Evolutionary conservation across 2,329 filamentous ascomycete genomes (phyloP), one percentile per base, ranked within the genome.

Genomic region (Diplodia seriata): DNA sequence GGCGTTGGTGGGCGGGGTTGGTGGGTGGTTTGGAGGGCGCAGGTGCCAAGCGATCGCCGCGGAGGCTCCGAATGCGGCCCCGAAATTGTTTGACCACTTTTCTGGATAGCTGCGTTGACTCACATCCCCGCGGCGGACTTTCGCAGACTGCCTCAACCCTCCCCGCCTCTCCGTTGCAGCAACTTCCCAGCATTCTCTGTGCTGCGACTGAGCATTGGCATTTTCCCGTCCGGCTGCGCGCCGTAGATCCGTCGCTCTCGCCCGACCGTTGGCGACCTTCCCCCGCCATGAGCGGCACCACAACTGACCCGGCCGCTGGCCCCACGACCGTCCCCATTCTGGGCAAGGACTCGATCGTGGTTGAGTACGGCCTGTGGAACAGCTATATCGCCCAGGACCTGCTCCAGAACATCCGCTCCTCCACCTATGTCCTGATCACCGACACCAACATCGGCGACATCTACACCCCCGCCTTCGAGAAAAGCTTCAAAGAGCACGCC

Each of bases 381-480:
- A 86, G 86, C 76, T 95, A 91, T 77, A 89, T 98, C 70, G 89
- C 90, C 65, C 82, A 89, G 72, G 94, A 99, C 80, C 85, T 99
- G 68, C 84, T 98, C 70, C 81, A 85, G 67, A 91, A 90, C 77
- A 84, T 95, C 69, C 81, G 86, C 62, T 95, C 94, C 23, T 96
- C 93, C 20, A 98, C 94, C 70, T 99, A 98, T 78, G 91, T 98
- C 68, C 89, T 99, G 70, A 92, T 99, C 75, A 98, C 95, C 79
- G 95, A 99, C 81, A 97, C 94, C 55, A 98, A 98, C 77, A 87
- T 99, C 70, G 87, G 87, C 70, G 85, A 90, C 26, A 86, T 90
- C 73, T 98, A 98, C 79, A 89, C 93, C 0, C 88, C 92, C n/a
- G 77, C 83, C 33, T 97, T 99, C 79, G 81, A 89, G 76, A 81